Conservation (phyloP, 306 rosid species). For the Dalbergia cochinchinensis region DNA sequence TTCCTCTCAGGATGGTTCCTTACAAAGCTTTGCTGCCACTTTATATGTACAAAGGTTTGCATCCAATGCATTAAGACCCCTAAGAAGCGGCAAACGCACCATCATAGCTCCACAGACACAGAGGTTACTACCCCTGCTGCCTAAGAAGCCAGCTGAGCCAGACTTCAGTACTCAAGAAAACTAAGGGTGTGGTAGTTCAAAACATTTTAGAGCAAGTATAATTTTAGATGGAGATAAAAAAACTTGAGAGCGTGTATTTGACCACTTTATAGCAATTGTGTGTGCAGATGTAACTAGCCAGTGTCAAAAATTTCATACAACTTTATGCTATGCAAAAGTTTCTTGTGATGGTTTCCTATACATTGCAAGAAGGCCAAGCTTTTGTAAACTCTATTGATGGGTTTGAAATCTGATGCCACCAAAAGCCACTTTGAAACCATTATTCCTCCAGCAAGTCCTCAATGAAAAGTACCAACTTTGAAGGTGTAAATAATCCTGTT, state of each 20-base stretch:
- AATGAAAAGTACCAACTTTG: background rate
- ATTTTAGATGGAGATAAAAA: background rate
- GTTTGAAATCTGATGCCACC: background rate
- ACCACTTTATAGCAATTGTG: background rate
- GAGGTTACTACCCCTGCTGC: constrained; percentile 43
- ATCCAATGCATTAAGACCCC: constrained; percentile 40
- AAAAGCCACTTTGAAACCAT: background rate
- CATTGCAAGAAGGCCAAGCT: background rate
- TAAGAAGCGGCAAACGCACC: constrained; percentile 32
- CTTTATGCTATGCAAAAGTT: background rate
- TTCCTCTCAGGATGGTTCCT: constrained; percentile 34
- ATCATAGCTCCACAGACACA: constrained; percentile 29
- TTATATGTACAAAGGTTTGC: constrained; percentile 51
- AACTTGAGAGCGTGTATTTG: background rate
- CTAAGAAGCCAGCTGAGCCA: constrained; percentile 73
- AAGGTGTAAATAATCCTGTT: background rate
- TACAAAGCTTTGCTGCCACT: constrained; percentile 49
- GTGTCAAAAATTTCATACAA: background rate
- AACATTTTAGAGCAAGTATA: background rate
- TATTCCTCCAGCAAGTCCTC: background rate
- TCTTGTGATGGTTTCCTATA: background rate
- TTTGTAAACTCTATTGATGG: background rate
- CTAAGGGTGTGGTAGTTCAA: background rate
- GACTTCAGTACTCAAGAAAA: constrained; percentile 53
- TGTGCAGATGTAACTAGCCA: background rate